These are phyloP conservation scores for Akanthomyces lecanii DNA, from an alignment of 2,329 filamentous ascomycete genomes.

Conservation along the genomic window DNA sequence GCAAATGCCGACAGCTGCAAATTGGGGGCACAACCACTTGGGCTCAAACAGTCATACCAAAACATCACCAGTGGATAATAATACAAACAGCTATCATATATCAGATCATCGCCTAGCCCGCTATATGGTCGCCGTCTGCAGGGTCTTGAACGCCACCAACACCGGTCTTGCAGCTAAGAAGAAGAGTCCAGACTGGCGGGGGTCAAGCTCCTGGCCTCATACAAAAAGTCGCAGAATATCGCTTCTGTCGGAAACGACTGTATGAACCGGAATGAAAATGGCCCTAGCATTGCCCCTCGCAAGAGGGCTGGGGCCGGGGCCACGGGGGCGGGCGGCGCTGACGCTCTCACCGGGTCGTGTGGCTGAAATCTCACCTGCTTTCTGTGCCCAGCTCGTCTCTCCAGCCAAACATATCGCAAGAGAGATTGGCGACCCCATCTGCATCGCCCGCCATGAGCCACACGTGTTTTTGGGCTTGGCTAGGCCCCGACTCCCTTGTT, in stretches of 20 bases:
- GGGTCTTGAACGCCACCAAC: background rate
- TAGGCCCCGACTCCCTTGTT: background rate
- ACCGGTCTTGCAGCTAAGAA: background rate
- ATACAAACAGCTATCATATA: background rate
- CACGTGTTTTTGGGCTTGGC: background rate
- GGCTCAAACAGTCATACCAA: background rate
- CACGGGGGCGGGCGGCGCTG: background rate
- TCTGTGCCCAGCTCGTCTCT: background rate
- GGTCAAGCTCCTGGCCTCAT: background rate
- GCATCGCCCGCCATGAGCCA: background rate
- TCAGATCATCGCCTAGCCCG: background rate
- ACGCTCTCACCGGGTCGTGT: slow-evolving; percentile 1
- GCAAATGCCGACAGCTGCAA: background rate
- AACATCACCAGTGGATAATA: background rate
- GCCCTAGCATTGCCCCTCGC: background rate
- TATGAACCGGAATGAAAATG: background rate
- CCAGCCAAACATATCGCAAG: background rate
- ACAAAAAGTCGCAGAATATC: background rate
- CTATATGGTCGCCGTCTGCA: background rate
- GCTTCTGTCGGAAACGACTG: background rate
- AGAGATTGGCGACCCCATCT: background rate
- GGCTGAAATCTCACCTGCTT: background rate
- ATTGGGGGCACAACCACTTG: background rate
- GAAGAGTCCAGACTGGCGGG: background rate
- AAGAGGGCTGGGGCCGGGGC: background rate